Conservation (phyloP, 2,329 filamentous ascomycete species). For the Claviceps capensis region DNA sequence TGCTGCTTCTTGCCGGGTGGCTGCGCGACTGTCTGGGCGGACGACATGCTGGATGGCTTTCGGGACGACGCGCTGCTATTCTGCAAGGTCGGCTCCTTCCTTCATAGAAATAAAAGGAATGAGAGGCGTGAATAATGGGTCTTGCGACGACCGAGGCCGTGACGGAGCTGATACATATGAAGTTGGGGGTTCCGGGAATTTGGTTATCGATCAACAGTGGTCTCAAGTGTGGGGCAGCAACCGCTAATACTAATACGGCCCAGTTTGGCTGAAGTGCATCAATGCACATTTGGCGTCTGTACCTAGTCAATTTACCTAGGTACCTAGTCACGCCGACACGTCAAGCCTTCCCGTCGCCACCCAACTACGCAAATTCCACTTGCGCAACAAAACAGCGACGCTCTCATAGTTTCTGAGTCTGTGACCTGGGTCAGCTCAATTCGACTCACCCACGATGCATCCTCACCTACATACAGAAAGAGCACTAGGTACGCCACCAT, state of each 20-base stretch:
- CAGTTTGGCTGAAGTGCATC: too few relatives aligned
- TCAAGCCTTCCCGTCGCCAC: background rate
- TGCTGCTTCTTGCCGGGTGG: slow-evolving; percentile 58
- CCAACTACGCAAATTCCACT: background rate
- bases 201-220: too few relatives aligned
- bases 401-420: background rate
- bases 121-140: too few relatives aligned
- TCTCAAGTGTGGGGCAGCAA: too few relatives aligned
- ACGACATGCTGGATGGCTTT: background rate
- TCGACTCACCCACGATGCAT: slow-evolving; percentile 57
- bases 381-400: background rate
- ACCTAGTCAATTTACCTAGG: too few relatives aligned
- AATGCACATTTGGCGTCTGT: too few relatives aligned
- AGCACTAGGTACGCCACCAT: slow-evolving; percentile 53
- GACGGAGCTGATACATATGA: too few relatives aligned
- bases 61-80: background rate
- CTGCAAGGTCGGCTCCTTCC: background rate
- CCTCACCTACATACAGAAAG: slow-evolving; percentile 91
- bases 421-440: background rate
- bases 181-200: too few relatives aligned
- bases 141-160: too few relatives aligned
- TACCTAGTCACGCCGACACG: too few relatives aligned
- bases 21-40: slow-evolving; percentile 15
- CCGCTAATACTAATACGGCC: too few relatives aligned
- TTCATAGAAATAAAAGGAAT: background rate